Evolutionary conservation across 352 stramenopile genomes (phyloP), one percentile per base, ranked within the genome.

Genomic region (Phytophthora quininea): DNA sequence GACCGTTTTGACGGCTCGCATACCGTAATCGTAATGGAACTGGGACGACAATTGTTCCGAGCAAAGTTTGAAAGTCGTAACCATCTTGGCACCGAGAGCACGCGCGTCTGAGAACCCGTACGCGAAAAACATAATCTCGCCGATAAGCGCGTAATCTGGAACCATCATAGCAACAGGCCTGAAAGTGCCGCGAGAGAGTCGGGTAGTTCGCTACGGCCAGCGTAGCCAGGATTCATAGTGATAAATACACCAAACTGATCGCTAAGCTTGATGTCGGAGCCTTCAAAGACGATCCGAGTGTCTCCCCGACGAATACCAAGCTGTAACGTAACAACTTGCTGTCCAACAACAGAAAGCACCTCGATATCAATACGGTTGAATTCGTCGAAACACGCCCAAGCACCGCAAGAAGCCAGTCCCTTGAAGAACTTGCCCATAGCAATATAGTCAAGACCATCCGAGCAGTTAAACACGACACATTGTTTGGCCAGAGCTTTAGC

Each of bases 351-450:
- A 4, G 87, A 96, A 1, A 96, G 58, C 58, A 96, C 89, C 62
- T 96, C 89, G 33, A 96, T 95, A 58, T 96, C 82, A 59, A 96
- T 96, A 31, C 89, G 90, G 42, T 97, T 96, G 65, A 97, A 96
- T 60, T 97, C 90, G 54, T 97, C 88, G 58, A 96, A 96, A 57
- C 89, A 96, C 1, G 89, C 88, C 87, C 96, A 99, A 0, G 95
- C 95, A 32, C 96, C 96, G 64, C 92, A 98, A 0, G 90, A 96
- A 24, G 95, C 96, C 9, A 99, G 72, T 0, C 95, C 95, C 58
- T 97, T 98, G 61, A 98, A 98, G 61, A 98, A 98, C 60, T 98
- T 98, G 10, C 89, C 93, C 93, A 98, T 98, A 7, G 93, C 93
- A 14, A 98, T 95, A 68, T 98, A 98, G 69, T 98, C 93, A 6